Percentiles rank a stretch among this genome's conserved stretches.
These are phyloP conservation scores for Pholiota conissans DNA, from an alignment of 768 basidiomycete genomes.

Conservation along the genomic window DNA sequence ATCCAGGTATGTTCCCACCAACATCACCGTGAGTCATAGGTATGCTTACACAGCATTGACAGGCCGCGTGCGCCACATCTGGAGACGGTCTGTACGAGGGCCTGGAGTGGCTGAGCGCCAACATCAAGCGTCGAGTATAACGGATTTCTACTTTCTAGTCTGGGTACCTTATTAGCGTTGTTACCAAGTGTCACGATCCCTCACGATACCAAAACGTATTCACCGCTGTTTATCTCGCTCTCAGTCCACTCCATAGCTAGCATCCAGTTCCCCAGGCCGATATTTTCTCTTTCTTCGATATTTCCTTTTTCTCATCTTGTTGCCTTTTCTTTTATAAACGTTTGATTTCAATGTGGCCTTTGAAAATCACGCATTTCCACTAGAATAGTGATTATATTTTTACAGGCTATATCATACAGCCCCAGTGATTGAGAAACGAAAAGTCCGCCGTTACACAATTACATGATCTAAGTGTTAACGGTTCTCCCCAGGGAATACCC, in stretches of 20 bases:
- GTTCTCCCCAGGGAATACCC: constrained; percentile 70
- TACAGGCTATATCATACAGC: constrained; percentile 27
- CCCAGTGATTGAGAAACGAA: constrained; percentile 19
- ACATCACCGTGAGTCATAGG: not conserved
- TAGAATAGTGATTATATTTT: constrained; percentile 38
- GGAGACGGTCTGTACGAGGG: constrained; percentile 99
- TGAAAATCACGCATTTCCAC: constrained; percentile 26
- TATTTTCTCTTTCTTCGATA: constrained; percentile 26
- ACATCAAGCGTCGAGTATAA: constrained; percentile 86
- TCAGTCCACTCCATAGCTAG: constrained; percentile 32
- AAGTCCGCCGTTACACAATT: constrained; percentile 8
- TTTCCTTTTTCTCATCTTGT: constrained; percentile 19
- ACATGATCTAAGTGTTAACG: constrained; percentile 34
- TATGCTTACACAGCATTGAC: constrained; percentile 14
- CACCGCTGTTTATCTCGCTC: constrained; percentile 40
- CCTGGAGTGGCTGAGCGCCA: constrained; percentile 92
- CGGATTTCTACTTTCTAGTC: constrained; percentile 30
- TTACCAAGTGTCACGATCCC: constrained; percentile 53
- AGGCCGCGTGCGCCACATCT: constrained; percentile 98
- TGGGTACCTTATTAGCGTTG: constrained; percentile 53
- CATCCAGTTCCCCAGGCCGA: constrained; percentile 26
- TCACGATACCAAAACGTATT: constrained; percentile 59
- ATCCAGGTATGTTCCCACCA: constrained; percentile 67
- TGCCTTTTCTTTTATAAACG: constrained; percentile 10
- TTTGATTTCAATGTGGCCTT: constrained; percentile 22